Percentiles rank a stretch among this genome's conserved stretches.
Evolutionary conservation across 2,329 filamentous ascomycete species (phyloP).

Genomic region (Hypoxylon sp.): DNA sequence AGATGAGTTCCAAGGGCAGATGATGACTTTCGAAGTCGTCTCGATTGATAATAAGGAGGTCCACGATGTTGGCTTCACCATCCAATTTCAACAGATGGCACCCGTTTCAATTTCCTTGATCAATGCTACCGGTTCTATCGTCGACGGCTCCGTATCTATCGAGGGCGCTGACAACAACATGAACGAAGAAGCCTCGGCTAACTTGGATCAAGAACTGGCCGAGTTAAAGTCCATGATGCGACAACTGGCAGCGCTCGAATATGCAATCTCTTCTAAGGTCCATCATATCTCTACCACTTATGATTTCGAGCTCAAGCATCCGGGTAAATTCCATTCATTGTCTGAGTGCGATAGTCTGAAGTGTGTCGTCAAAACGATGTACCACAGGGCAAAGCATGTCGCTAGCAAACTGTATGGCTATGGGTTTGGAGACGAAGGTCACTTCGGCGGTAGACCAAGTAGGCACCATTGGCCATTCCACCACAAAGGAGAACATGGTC

Average conservation of each 20-base stretch:
- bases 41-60: conserved; percentile 60
- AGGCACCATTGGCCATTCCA: conserved; percentile 48
- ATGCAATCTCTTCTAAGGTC: conserved; percentile 61
- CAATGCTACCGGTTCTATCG: conserved; percentile 58
- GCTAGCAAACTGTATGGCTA: conserved; percentile 55
- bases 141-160: conserved; percentile 40
- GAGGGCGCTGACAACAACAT: conserved; percentile 37
- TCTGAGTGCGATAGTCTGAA: conserved; percentile 59
- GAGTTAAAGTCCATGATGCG: conserved; percentile 62
- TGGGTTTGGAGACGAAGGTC: conserved; percentile 31
- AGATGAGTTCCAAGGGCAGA: conserved; percentile 59
- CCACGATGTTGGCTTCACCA: conserved; percentile 58
- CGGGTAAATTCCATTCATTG: conserved; percentile 47
- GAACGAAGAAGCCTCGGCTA: conserved; percentile 45
- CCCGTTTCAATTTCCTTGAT: conserved; percentile 61
- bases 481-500: conserved; percentile 40
- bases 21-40: conserved; percentile 61
- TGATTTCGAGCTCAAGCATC: conserved; percentile 50
- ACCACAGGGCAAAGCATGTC: conserved; percentile 57
- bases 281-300: conserved; percentile 57
- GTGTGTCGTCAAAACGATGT: conserved; percentile 60
- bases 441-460: conserved; percentile 33
- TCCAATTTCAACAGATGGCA: conserved; percentile 63
- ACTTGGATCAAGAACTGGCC: conserved; percentile 60
- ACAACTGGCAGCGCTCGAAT: conserved; percentile 60